These are phyloP conservation scores for Aspergillus luchuensis DNA, from an alignment of 2,329 filamentous ascomycete genomes.

Conservation along the genomic window DNA sequence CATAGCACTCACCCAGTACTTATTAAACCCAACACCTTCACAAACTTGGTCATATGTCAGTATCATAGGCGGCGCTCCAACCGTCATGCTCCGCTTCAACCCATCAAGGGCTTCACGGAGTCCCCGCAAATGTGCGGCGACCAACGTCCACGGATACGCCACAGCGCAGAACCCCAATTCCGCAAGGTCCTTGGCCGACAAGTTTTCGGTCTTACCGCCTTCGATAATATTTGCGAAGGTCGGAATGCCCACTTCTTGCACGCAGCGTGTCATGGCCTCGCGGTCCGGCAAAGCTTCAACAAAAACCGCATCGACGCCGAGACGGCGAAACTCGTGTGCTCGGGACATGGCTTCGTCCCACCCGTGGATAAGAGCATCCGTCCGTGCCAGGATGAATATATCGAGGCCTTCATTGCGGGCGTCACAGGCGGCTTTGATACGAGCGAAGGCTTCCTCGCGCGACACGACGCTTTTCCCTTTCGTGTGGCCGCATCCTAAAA, in stretches of 20 bases:
- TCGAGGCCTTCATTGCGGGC: conserved; percentile 49
- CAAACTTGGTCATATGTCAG: conserved; percentile 49
- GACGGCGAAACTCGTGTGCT: conserved; percentile 44
- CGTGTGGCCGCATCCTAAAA: conserved; percentile 48
- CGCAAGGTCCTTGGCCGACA: conserved; percentile 43
- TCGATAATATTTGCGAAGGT: conserved; percentile 51
- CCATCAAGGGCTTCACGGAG: conserved; percentile 36
- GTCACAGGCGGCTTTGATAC: conserved; percentile 51
- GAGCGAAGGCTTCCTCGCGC: conserved; percentile 49
- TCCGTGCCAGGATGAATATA: conserved; percentile 51
- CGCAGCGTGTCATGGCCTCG: conserved; percentile 44
- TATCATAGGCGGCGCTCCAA: conserved; percentile 47
- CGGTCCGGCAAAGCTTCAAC: conserved; percentile 50
- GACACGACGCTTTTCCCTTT: conserved; percentile 51
- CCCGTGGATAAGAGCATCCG: conserved; percentile 42
- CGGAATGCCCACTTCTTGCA: conserved; percentile 42
- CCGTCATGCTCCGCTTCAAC: conserved; percentile 46
- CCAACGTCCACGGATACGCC: conserved; percentile 50
- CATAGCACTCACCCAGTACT: conserved; percentile 36
- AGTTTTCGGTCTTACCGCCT: conserved; percentile 46
- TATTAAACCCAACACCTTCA: conserved; percentile 49
- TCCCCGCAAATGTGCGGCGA: conserved; percentile 48
- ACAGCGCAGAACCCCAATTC: conserved; percentile 45
- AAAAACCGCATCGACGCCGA: conserved; percentile 51
- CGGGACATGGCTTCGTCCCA: conserved; percentile 50